Percentiles rank a stretch among this genome's conserved stretches.
Evolutionary conservation across 1,284 basidiomycete genomes (phyloP).

Genomic region (Ceratobasidium sp.): DNA sequence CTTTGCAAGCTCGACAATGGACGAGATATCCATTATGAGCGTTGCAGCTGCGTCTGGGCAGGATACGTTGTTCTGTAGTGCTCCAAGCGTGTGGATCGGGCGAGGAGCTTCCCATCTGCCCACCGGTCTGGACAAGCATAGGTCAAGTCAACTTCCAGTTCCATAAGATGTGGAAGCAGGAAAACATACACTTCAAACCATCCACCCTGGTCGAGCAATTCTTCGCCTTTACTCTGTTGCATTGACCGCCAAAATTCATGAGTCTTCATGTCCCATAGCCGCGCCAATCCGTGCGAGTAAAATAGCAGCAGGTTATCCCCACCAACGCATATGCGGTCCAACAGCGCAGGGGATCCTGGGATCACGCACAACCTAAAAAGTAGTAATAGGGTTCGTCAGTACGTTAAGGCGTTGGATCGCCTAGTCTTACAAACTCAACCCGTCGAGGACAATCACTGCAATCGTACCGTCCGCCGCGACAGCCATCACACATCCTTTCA

Average conservation of each 20-base stretch:
- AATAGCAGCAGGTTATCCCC: conserved; percentile 79
- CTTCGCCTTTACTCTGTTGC: conserved; percentile 77
- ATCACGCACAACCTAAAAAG: conserved; percentile 73
- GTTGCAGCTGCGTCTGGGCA: conserved; percentile 33
- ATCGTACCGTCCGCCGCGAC: conserved; percentile 84
- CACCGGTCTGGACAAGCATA: conserved; percentile 19
- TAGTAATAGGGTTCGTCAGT: conserved; percentile 1
- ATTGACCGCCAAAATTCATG: conserved; percentile 89
- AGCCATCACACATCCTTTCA: conserved; percentile 79
- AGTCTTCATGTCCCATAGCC: conserved; percentile 89
- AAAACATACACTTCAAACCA: conserved; percentile 75
- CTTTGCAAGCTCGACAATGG: conserved; percentile 15
- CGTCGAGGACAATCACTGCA: conserved; percentile 79
- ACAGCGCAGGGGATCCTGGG: conserved; percentile 75
- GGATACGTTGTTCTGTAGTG: conserved; percentile 25
- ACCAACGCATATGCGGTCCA: conserved; percentile 73
- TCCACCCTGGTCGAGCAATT: conserved; percentile 72
- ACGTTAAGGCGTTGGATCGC: no score
- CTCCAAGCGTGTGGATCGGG: conserved; percentile 23
- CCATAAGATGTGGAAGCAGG: neutral
- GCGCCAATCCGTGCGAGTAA: conserved; percentile 80
- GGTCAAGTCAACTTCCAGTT: neutral
- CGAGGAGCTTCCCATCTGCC: conserved; percentile 43
- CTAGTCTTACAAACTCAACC: conserved; percentile 75
- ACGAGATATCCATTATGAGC: conserved; percentile 39